Evolutionary conservation across 371 early-diverging fungal species (phyloP), one percentile per base, ranked within the genome.

Genomic region (Lichtheimia corymbifera): DNA sequence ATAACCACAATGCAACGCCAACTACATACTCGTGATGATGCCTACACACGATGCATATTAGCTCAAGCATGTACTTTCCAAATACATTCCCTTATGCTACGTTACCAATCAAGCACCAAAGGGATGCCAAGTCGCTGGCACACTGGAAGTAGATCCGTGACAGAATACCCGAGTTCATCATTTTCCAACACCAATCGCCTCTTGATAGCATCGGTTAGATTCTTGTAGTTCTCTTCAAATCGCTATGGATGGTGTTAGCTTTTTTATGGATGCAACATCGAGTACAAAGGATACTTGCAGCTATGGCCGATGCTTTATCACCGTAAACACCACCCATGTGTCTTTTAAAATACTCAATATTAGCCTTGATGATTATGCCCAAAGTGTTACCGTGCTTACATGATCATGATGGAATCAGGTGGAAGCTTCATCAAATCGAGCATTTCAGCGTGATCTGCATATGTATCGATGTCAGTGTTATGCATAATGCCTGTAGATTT

Each of bases 261-360:
- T 35, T 6, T 35, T 11, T 0, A 35, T 35, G 35, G 11, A 35
- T 30, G 7, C 6, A 11, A 9, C 11, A 35, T 11, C 2, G 2
- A 35, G 5, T 13, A 50, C 12, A 22, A 17, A 13, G n/a, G 1
- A 50, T 27, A 52, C 67, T 55, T 72, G 71, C 73, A 24, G 52
- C 47, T 14, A 78, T 54, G 24, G 79, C 67, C 12, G 73, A 54
- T 58, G 45, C 53, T 53, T 70, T 76, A 51, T 77, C 74, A 22
- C 77, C 80, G 47, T 80, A 80, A 40, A 72, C 72, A 5, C 83
- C 83, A 9, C 81, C 83, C 81, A 79, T 77, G 52, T 82, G 82
- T 35, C 77, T 77, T 35, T 54, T 11, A 2, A 20, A 14, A 2
- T 11, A 35, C 3, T 24, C 9, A 9, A 4, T 15, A 41, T 55